phyloP scores from a whole-genome alignment of 2,329 filamentous ascomycete species.

The Lecanosticta acicola region DNA sequence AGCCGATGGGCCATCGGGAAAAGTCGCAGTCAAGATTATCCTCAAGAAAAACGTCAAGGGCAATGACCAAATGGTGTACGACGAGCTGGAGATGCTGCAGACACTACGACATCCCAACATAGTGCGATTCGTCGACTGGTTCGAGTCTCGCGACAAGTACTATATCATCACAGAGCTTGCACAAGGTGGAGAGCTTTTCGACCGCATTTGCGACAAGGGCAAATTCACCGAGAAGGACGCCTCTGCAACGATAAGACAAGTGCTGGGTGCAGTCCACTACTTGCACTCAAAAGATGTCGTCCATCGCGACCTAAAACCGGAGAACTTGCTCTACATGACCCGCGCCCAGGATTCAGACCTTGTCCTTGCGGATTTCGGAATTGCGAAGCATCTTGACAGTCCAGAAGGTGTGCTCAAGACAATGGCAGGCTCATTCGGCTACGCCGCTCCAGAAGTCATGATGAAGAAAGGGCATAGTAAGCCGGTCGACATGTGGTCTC shows the following conservation, averaged over 20 bases:
- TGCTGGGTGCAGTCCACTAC: constrained; percentile 88
- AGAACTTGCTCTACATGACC: constrained; percentile 92
- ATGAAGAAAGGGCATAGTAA: constrained; percentile 95
- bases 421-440: constrained; percentile 98
- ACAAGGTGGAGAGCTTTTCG: constrained; percentile 92
- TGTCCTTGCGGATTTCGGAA: constrained; percentile 94
- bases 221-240: constrained; percentile 99
- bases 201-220: constrained; percentile 95
- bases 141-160: constrained; percentile 98
- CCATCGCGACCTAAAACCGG: constrained; percentile 94
- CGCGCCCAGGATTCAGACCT: constrained; percentile 71
- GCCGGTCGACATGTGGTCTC: constrained; percentile 98
- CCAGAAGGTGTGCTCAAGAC: constrained; percentile 90
- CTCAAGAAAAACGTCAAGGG: constrained; percentile 98
- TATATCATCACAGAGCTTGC: constrained; percentile 98
- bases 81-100: constrained; percentile 92
- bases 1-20: constrained; percentile 74
- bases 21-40: constrained; percentile 98
- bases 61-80: constrained; percentile 97
- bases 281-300: constrained; percentile 93
- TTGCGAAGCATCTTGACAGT: constrained; percentile 93
- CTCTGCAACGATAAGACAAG: constrained; percentile 89
- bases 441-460: constrained; percentile 97
- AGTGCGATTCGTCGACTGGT: constrained; percentile 97
- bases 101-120: constrained; percentile 89